Base-by-base conservation (phyloP, 495 filamentous ascomycete genomes). In the Penicillium diatomitis region DNA sequence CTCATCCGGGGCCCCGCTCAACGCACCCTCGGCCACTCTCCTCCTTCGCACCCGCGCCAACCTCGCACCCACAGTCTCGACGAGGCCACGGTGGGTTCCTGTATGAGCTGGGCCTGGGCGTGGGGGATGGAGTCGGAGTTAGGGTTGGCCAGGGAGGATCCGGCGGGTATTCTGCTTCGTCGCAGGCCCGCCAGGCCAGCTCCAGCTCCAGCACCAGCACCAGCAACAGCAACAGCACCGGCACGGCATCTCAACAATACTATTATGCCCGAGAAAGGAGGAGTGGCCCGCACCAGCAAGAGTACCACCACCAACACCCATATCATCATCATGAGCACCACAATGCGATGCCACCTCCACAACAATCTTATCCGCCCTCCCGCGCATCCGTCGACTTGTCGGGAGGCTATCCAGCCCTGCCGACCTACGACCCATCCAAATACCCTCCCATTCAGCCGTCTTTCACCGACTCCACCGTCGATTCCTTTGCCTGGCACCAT, bases 361-460 rank as follows among this genome's bases (percentile, higher is more conserved):
- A 52, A 6, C 49, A 38, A 7, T 41, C 35, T 3, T 50, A 59
- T 7, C 53, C 53, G 9, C 50, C 51, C 30, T 43, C 54, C 9
- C 57, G 57, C 39, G 30, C 54, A 11, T 61, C 61, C 5, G 43
- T 51, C 32, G 61, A 62, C 34, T 46, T 55, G 10, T 56, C 56
- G 31, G 51, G 57, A 37, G 44, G 34, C 38, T 54, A 60, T 27
- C 50, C 46, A 38, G 47, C 41, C 41, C 47, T 64, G 5, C 61
- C 63, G 30, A 54, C 54, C n/a, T 66, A 66, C 37, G 61, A 66
- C 41, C 63, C 63, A 8, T 64, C 63, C n/a, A 57, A 53, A 44
- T 66, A 64, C 41, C 58, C 56, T 38, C 53, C 60, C 9, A 54
- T 54, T 10, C 55, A 52, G 39, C 53, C 56, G n/a, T 51, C 35